Evolutionary conservation across 164 flowering plant species (phyloP).

Genomic region (Dillenia suffruticosa): DNA sequence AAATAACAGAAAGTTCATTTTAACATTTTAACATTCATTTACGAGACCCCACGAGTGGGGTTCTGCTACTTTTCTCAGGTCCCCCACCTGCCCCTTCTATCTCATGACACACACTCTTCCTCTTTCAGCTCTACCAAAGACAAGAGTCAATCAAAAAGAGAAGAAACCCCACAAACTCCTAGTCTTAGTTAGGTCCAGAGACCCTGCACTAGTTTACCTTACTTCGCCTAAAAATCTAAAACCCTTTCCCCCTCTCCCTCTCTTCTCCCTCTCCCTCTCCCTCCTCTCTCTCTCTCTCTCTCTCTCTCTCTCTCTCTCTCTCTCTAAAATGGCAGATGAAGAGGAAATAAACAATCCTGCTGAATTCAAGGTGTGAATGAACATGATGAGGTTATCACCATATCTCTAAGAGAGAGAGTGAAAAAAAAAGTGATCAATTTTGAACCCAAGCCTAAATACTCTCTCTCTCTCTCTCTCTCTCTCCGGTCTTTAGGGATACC

Average conservation of each 20-base stretch:
- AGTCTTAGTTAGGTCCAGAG: slow-evolving; percentile 3
- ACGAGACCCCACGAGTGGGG: slow-evolving; percentile 30
- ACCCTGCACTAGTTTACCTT: too few relatives aligned
- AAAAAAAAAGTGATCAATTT: too few relatives aligned
- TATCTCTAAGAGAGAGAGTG: too few relatives aligned
- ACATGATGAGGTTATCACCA: too few relatives aligned
- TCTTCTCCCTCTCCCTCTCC: not conserved
- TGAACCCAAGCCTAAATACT: not conserved
- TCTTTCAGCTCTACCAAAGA: slow-evolving; percentile 4
- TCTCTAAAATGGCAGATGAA: slow-evolving; percentile 2
- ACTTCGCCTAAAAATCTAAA: not conserved
- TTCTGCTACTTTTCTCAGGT: slow-evolving; percentile 7
- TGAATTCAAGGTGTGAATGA: too few relatives aligned
- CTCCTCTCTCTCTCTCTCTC: slow-evolving; percentile 9
- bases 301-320: slow-evolving; percentile 1
- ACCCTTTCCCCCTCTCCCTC: not conserved
- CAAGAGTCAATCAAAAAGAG: slow-evolving; percentile 30
- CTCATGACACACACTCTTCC: not conserved
- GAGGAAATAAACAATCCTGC: not conserved
- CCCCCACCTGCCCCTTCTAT: slow-evolving; percentile 13
- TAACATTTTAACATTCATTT: too few relatives aligned
- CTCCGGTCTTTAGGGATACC: not conserved
- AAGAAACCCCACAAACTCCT: slow-evolving; percentile 25
- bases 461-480: slow-evolving; percentile 7
- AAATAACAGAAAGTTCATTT: too few relatives aligned